Evolutionary conservation across 1,284 basidiomycete genomes (phyloP).

Genomic region (Chalciporus sp.): DNA sequence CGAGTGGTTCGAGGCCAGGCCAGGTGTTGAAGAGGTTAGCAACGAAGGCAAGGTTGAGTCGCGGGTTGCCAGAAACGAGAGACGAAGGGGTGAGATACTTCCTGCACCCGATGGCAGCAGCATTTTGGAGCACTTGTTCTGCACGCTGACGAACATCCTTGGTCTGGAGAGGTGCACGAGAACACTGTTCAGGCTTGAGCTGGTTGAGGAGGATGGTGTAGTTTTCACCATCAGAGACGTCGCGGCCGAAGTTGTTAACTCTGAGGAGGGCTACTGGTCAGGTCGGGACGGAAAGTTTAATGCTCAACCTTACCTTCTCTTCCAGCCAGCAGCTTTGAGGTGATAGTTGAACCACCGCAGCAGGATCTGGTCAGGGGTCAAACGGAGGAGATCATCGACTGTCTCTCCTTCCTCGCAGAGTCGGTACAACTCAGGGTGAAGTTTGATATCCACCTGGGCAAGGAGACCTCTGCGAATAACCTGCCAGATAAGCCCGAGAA

Average conservation of each 20-base stretch:
- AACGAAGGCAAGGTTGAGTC: constrained; percentile 97
- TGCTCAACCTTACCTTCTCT: constrained; percentile 59
- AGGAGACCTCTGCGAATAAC: constrained; percentile 94
- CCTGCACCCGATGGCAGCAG: constrained; percentile 91
- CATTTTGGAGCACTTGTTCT: constrained; percentile 92
- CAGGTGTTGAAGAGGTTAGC: constrained; percentile 99
- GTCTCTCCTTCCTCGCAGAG: constrained; percentile 97
- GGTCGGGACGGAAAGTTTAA: neutral
- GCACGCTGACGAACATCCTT: constrained; percentile 82
- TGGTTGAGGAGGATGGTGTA: constrained; percentile 96
- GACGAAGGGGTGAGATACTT: constrained; percentile 95
- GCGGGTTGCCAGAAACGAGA: constrained; percentile 94
- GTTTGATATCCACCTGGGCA: constrained; percentile 95
- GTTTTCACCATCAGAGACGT: constrained; percentile 95
- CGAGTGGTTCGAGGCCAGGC: constrained; percentile 90
- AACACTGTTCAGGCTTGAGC: constrained; percentile 92
- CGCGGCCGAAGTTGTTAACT: constrained; percentile 97
- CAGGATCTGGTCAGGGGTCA: constrained; percentile 97
- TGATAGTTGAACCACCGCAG: constrained; percentile 99
- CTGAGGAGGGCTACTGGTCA: constrained; percentile 41
- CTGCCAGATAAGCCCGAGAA: constrained; percentile 99
- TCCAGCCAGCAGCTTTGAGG: constrained; percentile 93
- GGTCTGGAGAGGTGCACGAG: constrained; percentile 90
- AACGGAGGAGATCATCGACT: constrained; percentile 88
- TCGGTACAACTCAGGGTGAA: constrained; percentile 95